These are phyloP conservation scores for Nasturtium officinale DNA, from an alignment of 345 rosid genomes.

Conservation along the genomic window DNA sequence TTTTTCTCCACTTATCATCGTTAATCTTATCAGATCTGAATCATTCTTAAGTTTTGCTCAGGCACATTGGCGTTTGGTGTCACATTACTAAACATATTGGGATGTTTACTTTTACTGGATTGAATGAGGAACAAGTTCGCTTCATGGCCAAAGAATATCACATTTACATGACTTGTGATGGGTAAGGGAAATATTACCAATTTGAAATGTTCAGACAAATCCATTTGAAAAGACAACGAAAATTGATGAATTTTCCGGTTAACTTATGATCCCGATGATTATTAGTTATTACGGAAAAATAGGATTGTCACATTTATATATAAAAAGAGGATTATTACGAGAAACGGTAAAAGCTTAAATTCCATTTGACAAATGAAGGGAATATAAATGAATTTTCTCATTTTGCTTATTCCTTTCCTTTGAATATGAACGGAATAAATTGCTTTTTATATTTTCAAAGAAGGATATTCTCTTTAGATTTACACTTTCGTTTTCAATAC, in stretches of 20 bases:
- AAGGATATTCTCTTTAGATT: background rate
- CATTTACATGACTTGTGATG: conserved; percentile 65
- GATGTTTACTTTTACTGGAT: conserved; percentile 61
- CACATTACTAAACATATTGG: conserved; percentile 69
- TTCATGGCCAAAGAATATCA: conserved; percentile 61
- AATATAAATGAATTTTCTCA: background rate
- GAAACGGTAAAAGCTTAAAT: background rate
- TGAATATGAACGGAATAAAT: background rate
- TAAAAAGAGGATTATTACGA: too few relatives aligned
- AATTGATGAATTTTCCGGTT: too few relatives aligned
- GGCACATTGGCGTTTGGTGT: conserved; percentile 75
- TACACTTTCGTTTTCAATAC: background rate
- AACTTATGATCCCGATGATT: too few relatives aligned
- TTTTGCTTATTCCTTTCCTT: background rate
- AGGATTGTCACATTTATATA: too few relatives aligned
- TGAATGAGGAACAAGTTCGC: conserved; percentile 55
- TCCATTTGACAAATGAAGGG: background rate
- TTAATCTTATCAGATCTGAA: background rate
- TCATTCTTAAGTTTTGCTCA: conserved; percentile 16
- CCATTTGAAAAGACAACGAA: too few relatives aligned
- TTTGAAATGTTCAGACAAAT: too few relatives aligned
- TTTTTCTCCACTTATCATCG: background rate
- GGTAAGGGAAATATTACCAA: conserved; percentile 45
- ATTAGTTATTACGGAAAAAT: too few relatives aligned
- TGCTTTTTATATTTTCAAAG: background rate